Evolutionary conservation across 495 filamentous ascomycete species (phyloP).

Genomic region (Bacidia gigantensis): DNA sequence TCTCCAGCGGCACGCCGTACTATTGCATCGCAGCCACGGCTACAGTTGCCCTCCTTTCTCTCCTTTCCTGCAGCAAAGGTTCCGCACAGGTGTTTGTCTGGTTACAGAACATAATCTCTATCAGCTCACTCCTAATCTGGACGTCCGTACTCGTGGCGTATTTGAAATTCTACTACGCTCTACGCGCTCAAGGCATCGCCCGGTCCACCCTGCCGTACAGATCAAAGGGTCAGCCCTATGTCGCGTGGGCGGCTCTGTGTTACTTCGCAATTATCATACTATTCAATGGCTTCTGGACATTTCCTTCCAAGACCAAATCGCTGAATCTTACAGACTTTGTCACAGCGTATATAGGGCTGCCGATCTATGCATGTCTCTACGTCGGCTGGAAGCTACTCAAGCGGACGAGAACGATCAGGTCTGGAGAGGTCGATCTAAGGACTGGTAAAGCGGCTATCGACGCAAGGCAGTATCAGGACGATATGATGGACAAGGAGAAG

Average conservation of each 20-base stretch:
- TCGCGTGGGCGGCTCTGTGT: slow-evolving; percentile 7
- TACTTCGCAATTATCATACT: slow-evolving; percentile 18
- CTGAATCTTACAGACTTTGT: slow-evolving; percentile 36
- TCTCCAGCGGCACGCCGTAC: slow-evolving; percentile 57
- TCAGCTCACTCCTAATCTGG: slow-evolving; percentile 51
- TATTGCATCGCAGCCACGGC: slow-evolving; percentile 49
- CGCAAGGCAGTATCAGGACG: slow-evolving; percentile 28
- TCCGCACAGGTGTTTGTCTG: slow-evolving; percentile 62
- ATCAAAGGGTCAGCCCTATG: slow-evolving; percentile 17
- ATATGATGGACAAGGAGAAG: slow-evolving; percentile 2
- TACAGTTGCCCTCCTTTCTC: slow-evolving; percentile 54
- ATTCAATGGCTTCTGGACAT: slow-evolving; percentile 26
- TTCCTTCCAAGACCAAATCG: slow-evolving; percentile 17
- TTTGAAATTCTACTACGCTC: slow-evolving; percentile 33
- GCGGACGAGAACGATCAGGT: slow-evolving; percentile 18
- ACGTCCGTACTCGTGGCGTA: slow-evolving; percentile 12
- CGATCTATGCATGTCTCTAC: slow-evolving; percentile 45
- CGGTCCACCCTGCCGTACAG: slow-evolving; percentile 12
- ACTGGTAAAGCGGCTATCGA: slow-evolving; percentile 40
- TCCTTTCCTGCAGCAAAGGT: slow-evolving; percentile 59
- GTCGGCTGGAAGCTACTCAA: slow-evolving; percentile 42
- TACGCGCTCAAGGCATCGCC: slow-evolving; percentile 27
- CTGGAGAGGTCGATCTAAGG: slow-evolving; percentile 26
- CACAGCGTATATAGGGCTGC: slow-evolving; percentile 46
- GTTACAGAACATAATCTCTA: slow-evolving; percentile 73